Evolutionary conservation across 352 stramenopile species (phyloP).

Genomic region (Phytophthora litchii): DNA sequence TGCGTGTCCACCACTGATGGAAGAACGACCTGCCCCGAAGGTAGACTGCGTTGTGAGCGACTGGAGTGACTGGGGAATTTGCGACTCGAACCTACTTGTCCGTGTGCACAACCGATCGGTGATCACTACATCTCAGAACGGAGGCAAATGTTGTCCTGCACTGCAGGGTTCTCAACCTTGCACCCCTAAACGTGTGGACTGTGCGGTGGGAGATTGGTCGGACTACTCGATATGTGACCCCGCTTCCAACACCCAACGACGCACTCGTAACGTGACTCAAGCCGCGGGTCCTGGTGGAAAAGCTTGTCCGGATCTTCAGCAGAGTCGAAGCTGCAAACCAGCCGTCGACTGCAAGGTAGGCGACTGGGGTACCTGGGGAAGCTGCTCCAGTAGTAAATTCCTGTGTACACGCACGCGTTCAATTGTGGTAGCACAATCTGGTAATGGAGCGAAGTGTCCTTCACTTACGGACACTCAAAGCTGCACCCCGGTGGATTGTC

Average conservation of each 20-base stretch:
- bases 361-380: constrained; percentile 51
- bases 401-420: constrained; percentile 44
- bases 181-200: constrained; percentile 50
- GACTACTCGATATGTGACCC: constrained; percentile 50
- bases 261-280: constrained; percentile 46
- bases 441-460: constrained; percentile 45
- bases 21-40: constrained; percentile 46
- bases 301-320: constrained; percentile 41
- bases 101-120: constrained; percentile 42
- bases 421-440: constrained; percentile 37
- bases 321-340: constrained; percentile 43
- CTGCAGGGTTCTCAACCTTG: constrained; percentile 44
- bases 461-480: constrained; percentile 35
- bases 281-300: constrained; percentile 42
- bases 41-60: constrained; percentile 51
- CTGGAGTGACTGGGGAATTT: constrained; percentile 46
- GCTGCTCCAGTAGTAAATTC: constrained; percentile 40
- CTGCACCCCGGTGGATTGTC: constrained; percentile 56
- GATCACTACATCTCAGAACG: constrained; percentile 29
- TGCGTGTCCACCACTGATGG: constrained; percentile 46
- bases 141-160: constrained; percentile 40
- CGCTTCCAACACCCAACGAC: constrained; percentile 51
- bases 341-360: constrained; percentile 64
- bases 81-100: constrained; percentile 26
- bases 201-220: constrained; percentile 55